phyloP scores from a whole-genome alignment of 192 early-diverging fungal species.

The Powellomyces hirtus region DNA sequence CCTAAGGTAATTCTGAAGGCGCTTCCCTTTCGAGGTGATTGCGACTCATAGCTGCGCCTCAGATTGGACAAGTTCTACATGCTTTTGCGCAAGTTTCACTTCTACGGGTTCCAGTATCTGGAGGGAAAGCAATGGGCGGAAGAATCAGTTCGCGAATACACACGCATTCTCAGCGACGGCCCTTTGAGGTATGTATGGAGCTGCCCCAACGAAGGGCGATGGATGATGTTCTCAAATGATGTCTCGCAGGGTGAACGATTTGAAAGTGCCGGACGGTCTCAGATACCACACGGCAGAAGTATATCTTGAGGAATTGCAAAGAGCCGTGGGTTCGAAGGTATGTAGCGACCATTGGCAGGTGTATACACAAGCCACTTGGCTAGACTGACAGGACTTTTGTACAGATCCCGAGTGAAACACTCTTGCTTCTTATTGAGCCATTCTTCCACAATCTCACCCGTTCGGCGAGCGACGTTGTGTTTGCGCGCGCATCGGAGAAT shows the following conservation, averaged over 20 bases:
- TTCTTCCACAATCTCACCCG: constrained; percentile 50
- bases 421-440: constrained; percentile 49
- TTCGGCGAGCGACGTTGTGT: constrained; percentile 47
- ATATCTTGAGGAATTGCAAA: constrained; percentile 70
- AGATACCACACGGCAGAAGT: constrained; percentile 70
- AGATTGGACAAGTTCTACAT: constrained; percentile 81
- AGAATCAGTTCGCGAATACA: constrained; percentile 51
- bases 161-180: constrained; percentile 51
- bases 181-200: too few species aligned
- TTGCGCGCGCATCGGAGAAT: constrained; percentile 32
- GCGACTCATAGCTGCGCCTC: too few species aligned
- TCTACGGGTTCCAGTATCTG: constrained; percentile 61
- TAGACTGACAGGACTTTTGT: constrained; percentile 21
- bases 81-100: constrained; percentile 64
- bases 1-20: too few species aligned
- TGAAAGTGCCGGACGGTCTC: constrained; percentile 64
- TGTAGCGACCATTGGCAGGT: neutral
- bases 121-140: constrained; percentile 57
- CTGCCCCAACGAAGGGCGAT: constrained; percentile 15
- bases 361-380: neutral
- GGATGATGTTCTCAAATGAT: too few species aligned
- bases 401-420: constrained; percentile 21
- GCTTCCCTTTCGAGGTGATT: too few species aligned
- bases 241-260: constrained; percentile 60
- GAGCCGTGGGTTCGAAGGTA: constrained; percentile 49